Evolutionary conservation across 371 early-diverging fungal species (phyloP), one percentile per base, ranked within the genome.

Genomic region (Circinella minor): DNA sequence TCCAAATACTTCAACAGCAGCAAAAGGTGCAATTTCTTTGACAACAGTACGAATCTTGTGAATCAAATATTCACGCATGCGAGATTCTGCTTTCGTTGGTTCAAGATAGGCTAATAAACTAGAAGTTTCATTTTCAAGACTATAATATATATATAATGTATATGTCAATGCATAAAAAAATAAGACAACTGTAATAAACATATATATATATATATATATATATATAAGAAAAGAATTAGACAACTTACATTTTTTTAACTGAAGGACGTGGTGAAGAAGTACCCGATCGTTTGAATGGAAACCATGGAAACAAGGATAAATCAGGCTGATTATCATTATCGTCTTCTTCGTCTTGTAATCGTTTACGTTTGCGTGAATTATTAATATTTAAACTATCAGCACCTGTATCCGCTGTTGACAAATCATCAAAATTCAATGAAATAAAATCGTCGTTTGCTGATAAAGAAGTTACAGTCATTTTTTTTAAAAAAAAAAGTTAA

Each of bases 11-110:
- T 80, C 49, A 5, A 94, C 86, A 38, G 72, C 67, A 0, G 88
- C 85, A 6, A 75, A 67, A 0, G 74, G 63, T 74, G 81, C 88
- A 5, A 74, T 39, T 1, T 73, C 49, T 18, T 81, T 36, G 20
- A 95, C 81, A 1, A 84, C 77, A 8, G 71, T 39, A 66, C 79
- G 76, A 37, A 97, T 78, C 15, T 92, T 81, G 17, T 88, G 83
- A 0, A 95, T 74, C 3, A 93, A 89, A 65, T 88, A 88, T 38
- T 77, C 57, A 9, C 98, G 91, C 81, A 97, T 74, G 61, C 77
- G 74, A 55, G 90, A 88, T 75, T 98, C 98, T 18, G 89, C 91
- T 14, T 74, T 69, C 0, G 93, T 94, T 0, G 98, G 98, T 47
- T 84, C 78, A 15, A 98, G 79, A 72, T 91, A 98, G 5, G 85